Evolutionary conservation across 495 filamentous ascomycete genomes (phyloP), one percentile per base, ranked within the genome.

Genomic region (Trichoderma reesei): DNA sequence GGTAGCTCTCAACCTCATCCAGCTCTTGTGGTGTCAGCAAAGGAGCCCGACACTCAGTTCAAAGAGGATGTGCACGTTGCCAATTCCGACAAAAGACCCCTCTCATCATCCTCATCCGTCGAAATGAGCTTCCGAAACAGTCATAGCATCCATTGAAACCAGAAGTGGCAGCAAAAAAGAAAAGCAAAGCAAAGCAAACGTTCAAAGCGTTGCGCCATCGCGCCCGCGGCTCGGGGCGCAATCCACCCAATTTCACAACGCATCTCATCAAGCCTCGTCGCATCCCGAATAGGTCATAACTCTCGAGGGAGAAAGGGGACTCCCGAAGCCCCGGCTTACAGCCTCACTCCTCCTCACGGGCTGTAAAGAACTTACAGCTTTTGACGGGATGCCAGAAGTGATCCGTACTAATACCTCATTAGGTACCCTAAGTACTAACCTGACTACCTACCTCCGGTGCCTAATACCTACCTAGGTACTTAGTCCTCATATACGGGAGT

Each of bases 201-300:
- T 48, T 48, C 44, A 48, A 48, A 18, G 16, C 14, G 14, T 56
- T 26, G 5, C 16, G 11, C 26, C 51, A 34, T 56, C 7, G 26
- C 51, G 51, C 51, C 51, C 51, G 51, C 51, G 51, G 51, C 9
- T 34, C 51, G 51, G 31, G 26, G 51, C 51, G 51, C 26, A 26
- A 26, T 56, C 6, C 11, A 13, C 26, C 38, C 6, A 39, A 39
- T 14, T 10, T 56, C 11, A 10, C 26, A 34, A 14, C 26, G 26
- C 9, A n/a, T 34, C 51, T 3, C 33, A 26, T 26, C 26, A 26
- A 26, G 26, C 26, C 26, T 26, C 26, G 26, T 26, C 26, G 26
- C 5, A 16, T 14, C 26, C 51, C 51, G 16, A 34, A 33, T 34
- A 36, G 51, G 11, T 9, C 6, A 56, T 31, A 34, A 5, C 51